Evolutionary conservation across 345 rosid genomes (phyloP).

Genomic region (Eucalyptus polybractea): DNA sequence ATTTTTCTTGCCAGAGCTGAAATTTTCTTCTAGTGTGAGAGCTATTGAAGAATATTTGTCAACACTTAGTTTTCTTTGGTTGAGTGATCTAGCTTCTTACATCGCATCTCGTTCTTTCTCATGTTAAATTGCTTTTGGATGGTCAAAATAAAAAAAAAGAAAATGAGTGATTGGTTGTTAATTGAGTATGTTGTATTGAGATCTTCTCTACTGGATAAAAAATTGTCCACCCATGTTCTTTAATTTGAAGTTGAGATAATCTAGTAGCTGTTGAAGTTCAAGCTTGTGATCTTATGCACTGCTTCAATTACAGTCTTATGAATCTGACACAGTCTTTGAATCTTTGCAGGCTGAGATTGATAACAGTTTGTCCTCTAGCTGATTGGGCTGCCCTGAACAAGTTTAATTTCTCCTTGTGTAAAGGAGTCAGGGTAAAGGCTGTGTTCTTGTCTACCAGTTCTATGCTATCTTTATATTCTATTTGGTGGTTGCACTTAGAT

Average conservation of each 20-base stretch:
- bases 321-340: background rate
- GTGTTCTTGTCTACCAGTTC: constrained; percentile 9
- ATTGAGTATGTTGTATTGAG: background rate
- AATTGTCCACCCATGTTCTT: background rate
- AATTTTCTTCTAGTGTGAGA: background rate
- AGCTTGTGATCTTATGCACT: background rate
- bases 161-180: background rate
- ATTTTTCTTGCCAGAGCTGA: background rate
- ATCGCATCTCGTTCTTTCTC: background rate
- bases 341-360: background rate
- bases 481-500: constrained; percentile 42
- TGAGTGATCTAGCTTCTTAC: background rate
- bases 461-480: constrained; percentile 22
- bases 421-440: background rate
- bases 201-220: background rate
- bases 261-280: background rate
- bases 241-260: background rate
- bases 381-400: background rate
- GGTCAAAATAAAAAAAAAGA: background rate
- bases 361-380: background rate
- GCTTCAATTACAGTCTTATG: background rate
- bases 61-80: background rate
- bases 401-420: background rate
- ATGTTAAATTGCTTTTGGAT: background rate
- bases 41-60: background rate